These are phyloP conservation scores for Amanita inopinata DNA, from an alignment of 768 basidiomycete species.

Conservation along the genomic window DNA sequence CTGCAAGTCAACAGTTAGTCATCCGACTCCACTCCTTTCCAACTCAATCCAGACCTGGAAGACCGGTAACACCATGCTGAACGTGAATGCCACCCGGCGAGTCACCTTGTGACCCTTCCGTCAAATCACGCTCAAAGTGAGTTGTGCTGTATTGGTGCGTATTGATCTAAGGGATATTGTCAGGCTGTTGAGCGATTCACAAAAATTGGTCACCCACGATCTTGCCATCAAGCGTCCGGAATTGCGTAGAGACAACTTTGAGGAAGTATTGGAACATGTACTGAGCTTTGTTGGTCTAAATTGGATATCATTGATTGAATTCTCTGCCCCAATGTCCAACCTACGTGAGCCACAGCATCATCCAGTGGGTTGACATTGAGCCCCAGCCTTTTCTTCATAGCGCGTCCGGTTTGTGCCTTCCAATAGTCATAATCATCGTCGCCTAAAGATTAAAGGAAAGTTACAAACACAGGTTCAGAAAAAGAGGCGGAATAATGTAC, in stretches of 20 bases:
- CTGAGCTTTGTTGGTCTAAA: constrained; percentile 63
- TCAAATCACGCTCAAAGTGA: constrained; percentile 89
- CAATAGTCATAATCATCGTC: constrained; percentile 73
- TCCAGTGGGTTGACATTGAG: constrained; percentile 74
- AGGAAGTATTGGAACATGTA: constrained; percentile 99
- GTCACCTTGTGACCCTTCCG: constrained; percentile 47
- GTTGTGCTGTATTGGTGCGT: constrained; percentile 95
- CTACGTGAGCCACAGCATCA: constrained; percentile 44
- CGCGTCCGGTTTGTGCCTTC: constrained; percentile 50
- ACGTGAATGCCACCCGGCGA: constrained; percentile 57
- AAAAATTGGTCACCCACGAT: constrained; percentile 31
- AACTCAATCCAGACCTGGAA: constrained; percentile 39
- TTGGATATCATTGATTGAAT: constrained; percentile 3
- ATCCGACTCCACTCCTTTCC: neutral
- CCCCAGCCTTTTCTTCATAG: constrained; percentile 65
- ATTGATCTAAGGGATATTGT: constrained; percentile 46
- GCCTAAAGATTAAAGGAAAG: constrained; percentile 23
- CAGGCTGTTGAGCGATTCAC: neutral
- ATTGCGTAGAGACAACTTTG: constrained; percentile 96
- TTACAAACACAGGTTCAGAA: neutral
- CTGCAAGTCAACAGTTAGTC: constrained; percentile 19
- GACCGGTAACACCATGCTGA: constrained; percentile 62
- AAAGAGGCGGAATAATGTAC: constrained; percentile 14
- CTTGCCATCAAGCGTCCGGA: constrained; percentile 72
- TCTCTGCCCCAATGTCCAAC: constrained; percentile 13